Percentiles rank a stretch among this genome's conserved stretches.
These are phyloP conservation scores for Globisporangium cederbergense DNA, from an alignment of 352 stramenopile genomes.

Conservation along the genomic window DNA sequence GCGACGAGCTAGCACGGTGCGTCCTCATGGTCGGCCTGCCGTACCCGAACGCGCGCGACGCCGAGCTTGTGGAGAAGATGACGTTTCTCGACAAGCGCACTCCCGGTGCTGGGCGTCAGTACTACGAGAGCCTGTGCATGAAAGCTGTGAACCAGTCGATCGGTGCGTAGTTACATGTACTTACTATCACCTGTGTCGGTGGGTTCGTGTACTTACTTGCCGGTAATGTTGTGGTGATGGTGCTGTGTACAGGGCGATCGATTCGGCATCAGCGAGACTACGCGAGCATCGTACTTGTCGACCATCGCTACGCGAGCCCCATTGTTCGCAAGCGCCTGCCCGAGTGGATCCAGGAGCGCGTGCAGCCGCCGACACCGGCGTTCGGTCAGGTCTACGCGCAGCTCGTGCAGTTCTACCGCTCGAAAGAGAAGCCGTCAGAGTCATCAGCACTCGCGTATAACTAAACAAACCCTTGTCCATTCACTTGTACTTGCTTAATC, in stretches of 20 bases:
- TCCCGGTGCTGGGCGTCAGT: slow-evolving; percentile 74
- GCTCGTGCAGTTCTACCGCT: slow-evolving; percentile 75
- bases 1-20: slow-evolving; percentile 94
- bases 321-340: slow-evolving; percentile 63
- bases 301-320: slow-evolving; percentile 90
- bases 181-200: background rate
- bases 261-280: slow-evolving; percentile 98
- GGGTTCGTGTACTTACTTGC: background rate
- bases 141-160: slow-evolving; percentile 99
- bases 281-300: slow-evolving; percentile 94
- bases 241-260: slow-evolving; percentile 61
- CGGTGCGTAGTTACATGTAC: slow-evolving; percentile 42
- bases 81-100: slow-evolving; percentile 78
- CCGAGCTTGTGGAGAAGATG: slow-evolving; percentile 98
- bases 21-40: slow-evolving; percentile 98
- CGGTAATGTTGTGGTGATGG: background rate
- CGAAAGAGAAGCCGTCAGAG: slow-evolving; percentile 28
- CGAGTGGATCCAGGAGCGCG: slow-evolving; percentile 79
- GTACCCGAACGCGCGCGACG: slow-evolving; percentile 96
- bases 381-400: slow-evolving; percentile 76
- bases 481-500: background rate
- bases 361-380: slow-evolving; percentile 45
- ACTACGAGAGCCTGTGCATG: slow-evolving; percentile 99
- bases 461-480: slow-evolving; percentile 2
- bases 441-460: slow-evolving; percentile 9